phyloP scores from a whole-genome alignment of 2,329 filamentous ascomycete genomes.

The Pseudocercospora ulei region DNA sequence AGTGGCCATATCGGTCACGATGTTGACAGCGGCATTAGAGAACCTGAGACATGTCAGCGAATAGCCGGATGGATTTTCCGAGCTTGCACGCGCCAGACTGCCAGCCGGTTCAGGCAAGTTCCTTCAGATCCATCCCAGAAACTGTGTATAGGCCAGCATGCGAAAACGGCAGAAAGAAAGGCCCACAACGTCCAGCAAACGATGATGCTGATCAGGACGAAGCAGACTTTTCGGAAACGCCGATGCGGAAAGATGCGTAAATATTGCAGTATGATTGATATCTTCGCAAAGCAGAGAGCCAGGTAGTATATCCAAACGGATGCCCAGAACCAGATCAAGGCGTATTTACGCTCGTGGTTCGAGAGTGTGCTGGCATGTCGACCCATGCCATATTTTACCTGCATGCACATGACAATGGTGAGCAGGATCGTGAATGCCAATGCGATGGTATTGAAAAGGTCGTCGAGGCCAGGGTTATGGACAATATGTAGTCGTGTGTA shows the following conservation, averaged over 20 bases:
- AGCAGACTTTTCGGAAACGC: slow-evolving; percentile 26
- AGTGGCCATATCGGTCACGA: slow-evolving; percentile 32
- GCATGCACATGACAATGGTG: slow-evolving; percentile 22
- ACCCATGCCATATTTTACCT: slow-evolving; percentile 29
- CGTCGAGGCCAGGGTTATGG: slow-evolving; percentile 25
- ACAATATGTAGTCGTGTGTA: slow-evolving; percentile 23
- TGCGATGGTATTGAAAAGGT: slow-evolving; percentile 21
- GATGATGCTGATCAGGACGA: slow-evolving; percentile 26
- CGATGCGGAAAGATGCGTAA: slow-evolving; percentile 31
- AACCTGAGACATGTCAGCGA: slow-evolving; percentile 19
- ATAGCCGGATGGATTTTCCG: not conserved
- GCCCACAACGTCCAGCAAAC: slow-evolving; percentile 28
- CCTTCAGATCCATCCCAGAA: slow-evolving; percentile 28
- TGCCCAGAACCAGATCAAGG: slow-evolving; percentile 26
- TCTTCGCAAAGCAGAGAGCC: slow-evolving; percentile 29
- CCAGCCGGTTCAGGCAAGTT: slow-evolving; percentile 26
- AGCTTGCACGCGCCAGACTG: slow-evolving; percentile 26
- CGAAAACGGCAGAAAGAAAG: slow-evolving; percentile 29
- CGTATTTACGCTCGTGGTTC: slow-evolving; percentile 16
- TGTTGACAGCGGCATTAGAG: slow-evolving; percentile 31
- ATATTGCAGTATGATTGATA: slow-evolving; percentile 34
- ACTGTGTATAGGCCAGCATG: slow-evolving; percentile 28
- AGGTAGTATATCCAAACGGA: slow-evolving; percentile 27
- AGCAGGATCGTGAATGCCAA: slow-evolving; percentile 18
- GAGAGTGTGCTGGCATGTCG: slow-evolving; percentile 21